Conservation (phyloP, 2,329 filamentous ascomycete species). For the Fusarium tricinctum region DNA sequence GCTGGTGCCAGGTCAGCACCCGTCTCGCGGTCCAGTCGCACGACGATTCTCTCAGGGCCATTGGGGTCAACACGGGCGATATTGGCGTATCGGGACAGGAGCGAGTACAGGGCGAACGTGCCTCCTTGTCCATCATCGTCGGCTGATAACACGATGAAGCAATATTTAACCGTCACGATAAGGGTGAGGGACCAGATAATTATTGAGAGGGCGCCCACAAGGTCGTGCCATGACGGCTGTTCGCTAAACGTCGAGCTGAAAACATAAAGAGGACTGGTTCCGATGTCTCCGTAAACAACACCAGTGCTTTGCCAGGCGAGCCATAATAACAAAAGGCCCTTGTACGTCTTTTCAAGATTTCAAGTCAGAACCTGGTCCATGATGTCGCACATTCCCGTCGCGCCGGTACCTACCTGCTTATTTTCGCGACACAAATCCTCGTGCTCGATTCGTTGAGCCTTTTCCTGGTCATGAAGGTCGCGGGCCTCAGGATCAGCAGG, state of each 20-base stretch:
- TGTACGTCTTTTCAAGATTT: constrained; percentile 45
- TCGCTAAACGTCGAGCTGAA: constrained; percentile 76
- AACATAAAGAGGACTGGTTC: constrained; percentile 77
- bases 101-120: constrained; percentile 76
- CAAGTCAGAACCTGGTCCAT: constrained; percentile 20
- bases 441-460: constrained; percentile 50
- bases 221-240: constrained; percentile 68
- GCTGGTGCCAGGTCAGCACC: constrained; percentile 68
- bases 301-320: constrained; percentile 75
- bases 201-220: constrained; percentile 75
- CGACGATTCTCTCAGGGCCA: constrained; percentile 60
- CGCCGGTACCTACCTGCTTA: constrained; percentile 46
- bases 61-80: constrained; percentile 72
- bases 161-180: constrained; percentile 79
- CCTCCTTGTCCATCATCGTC: constrained; percentile 80
- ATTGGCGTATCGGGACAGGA: constrained; percentile 71
- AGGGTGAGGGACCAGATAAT: constrained; percentile 78
- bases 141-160: constrained; percentile 74
- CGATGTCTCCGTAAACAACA: constrained; percentile 79
- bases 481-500: constrained; percentile 48
- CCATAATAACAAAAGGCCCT: constrained; percentile 54
- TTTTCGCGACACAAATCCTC: constrained; percentile 49
- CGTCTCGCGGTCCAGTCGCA: constrained; percentile 71
- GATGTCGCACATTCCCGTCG: constrained; percentile 8
- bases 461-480: constrained; percentile 50